phyloP scores from a whole-genome alignment of 768 basidiomycete species.

The Lentinula sp. region DNA sequence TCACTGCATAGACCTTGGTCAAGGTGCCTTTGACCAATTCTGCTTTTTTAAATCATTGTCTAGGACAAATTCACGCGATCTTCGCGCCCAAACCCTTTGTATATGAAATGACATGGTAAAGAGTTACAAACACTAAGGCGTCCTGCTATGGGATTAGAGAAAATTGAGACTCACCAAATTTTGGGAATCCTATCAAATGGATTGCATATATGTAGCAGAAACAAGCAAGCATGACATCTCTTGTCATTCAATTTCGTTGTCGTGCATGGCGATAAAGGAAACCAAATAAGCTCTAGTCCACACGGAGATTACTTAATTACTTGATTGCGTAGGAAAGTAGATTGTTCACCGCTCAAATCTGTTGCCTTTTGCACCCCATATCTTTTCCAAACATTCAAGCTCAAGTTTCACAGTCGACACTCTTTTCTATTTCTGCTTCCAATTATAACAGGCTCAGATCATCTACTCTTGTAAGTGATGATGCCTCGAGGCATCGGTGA shows the following conservation, averaged over 20 bases:
- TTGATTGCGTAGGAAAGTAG: background rate
- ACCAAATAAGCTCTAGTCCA: background rate
- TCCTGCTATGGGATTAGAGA: too few relatives aligned
- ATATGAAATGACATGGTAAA: too few relatives aligned
- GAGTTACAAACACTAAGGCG: too few relatives aligned
- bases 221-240: too few relatives aligned
- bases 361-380: background rate
- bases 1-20: too few relatives aligned
- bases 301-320: background rate
- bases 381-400: background rate
- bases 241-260: background rate
- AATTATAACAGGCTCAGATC: background rate
- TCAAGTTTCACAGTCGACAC: background rate
- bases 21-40: too few relatives aligned
- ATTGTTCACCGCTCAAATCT: background rate
- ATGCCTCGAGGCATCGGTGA: constrained; percentile 3
- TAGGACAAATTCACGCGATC: too few relatives aligned
- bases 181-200: too few relatives aligned
- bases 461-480: background rate
- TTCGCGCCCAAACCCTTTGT: too few relatives aligned
- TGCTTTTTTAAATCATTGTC: too few relatives aligned
- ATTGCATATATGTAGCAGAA: too few relatives aligned
- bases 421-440: background rate
- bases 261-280: background rate
- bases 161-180: too few relatives aligned